Evolutionary conservation across 495 filamentous ascomycete species (phyloP).

Genomic region (Hypoxylon lienhwacheense): DNA sequence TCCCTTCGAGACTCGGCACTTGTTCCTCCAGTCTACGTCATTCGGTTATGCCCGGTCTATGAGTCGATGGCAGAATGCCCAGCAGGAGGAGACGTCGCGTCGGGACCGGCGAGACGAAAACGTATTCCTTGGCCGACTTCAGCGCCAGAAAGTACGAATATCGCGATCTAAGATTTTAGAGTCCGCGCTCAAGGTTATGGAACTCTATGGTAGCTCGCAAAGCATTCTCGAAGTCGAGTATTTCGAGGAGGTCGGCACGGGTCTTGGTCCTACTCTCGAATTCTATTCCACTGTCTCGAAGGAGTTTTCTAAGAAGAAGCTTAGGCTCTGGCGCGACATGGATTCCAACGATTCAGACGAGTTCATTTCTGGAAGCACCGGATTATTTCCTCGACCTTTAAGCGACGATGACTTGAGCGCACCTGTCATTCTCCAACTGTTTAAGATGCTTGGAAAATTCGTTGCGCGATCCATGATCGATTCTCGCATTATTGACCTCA

Average conservation of each 20-base stretch:
- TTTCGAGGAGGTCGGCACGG: constrained; percentile 97
- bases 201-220: constrained; percentile 92
- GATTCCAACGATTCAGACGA: constrained; percentile 76
- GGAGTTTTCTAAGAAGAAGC: constrained; percentile 95
- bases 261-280: constrained; percentile 92
- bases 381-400: constrained; percentile 92
- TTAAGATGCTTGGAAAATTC: constrained; percentile 95
- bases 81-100: constrained; percentile 74
- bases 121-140: constrained; percentile 88
- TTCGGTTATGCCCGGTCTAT: constrained; percentile 98
- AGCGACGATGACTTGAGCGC: constrained; percentile 81
- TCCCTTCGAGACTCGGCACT: constrained; percentile 95
- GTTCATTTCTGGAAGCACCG: constrained; percentile 81
- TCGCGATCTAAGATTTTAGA: constrained; percentile 90
- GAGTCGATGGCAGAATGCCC: constrained; percentile 94
- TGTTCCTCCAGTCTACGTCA: constrained; percentile 96
- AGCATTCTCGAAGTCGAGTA: constrained; percentile 98
- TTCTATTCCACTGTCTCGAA: constrained; percentile 98
- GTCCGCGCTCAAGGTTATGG: constrained; percentile 99
- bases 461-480: constrained; percentile 98
- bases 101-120: constrained; percentile 86
- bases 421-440: constrained; percentile 79
- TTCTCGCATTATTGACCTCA: constrained; percentile 96
- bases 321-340: constrained; percentile 93
- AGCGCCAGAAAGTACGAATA: constrained; percentile 97